These are phyloP conservation scores for Corylus heterophylla DNA, from an alignment of 306 rosid species.

Conservation along the genomic window DNA sequence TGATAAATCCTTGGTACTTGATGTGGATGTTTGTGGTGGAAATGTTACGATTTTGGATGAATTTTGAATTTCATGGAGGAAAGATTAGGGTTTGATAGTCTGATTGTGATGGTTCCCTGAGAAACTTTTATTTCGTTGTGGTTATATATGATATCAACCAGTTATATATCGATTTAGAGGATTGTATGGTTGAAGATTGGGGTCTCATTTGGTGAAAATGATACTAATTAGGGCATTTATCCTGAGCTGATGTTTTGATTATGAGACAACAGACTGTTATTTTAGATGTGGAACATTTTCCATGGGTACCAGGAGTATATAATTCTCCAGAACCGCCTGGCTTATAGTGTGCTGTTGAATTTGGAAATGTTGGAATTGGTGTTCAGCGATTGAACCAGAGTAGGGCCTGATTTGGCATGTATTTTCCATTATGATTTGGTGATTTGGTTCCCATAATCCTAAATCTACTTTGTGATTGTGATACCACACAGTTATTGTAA, in stretches of 20 bases:
- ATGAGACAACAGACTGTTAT: not conserved
- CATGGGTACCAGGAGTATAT: not conserved
- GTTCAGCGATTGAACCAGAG: not conserved
- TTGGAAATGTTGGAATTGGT: not conserved
- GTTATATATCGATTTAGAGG: not conserved
- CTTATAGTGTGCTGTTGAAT: not conserved
- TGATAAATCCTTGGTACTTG: no score
- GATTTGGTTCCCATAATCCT: not conserved
- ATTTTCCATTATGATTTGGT: not conserved
- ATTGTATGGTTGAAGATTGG: not conserved
- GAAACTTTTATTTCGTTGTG: not conserved
- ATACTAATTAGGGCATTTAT: not conserved
- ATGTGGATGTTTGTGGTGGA: not conserved
- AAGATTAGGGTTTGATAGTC: not conserved
- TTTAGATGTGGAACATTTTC: not conserved
- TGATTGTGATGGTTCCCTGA: not conserved
- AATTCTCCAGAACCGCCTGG: not conserved
- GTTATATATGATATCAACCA: not conserved
- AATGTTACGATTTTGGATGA: not conserved
- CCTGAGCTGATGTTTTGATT: not conserved
- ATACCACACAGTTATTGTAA: not conserved
- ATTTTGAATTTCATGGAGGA: not conserved
- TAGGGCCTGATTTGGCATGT: not conserved
- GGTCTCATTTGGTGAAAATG: not conserved
- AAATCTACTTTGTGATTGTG: not conserved